Percentiles rank a stretch among this genome's conserved stretches.
Conservation (phyloP, 768 basidiomycete genomes). For the Russula olivacea region DNA sequence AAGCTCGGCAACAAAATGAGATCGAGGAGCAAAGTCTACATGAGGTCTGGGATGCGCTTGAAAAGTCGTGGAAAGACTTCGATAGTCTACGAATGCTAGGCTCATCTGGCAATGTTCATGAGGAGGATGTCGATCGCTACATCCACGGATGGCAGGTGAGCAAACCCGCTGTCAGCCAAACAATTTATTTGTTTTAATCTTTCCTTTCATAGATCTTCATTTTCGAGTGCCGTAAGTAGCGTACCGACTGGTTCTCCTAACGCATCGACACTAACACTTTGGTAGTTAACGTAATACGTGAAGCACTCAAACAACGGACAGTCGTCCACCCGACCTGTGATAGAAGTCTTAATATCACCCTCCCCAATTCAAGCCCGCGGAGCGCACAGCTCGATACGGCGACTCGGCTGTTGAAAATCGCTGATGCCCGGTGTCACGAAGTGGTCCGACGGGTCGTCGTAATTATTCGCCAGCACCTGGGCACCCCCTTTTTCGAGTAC, state of each 20-base stretch:
- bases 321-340: slow-evolving; percentile 28
- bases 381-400: slow-evolving; percentile 30
- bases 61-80: slow-evolving; percentile 79
- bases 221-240: slow-evolving; percentile 75
- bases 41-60: slow-evolving; percentile 81
- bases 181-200: slow-evolving; percentile 18
- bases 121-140: slow-evolving; percentile 58
- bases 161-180: slow-evolving; percentile 1
- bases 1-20: slow-evolving; percentile 53
- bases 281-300: slow-evolving; percentile 79
- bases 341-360: slow-evolving; percentile 19
- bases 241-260: slow-evolving; percentile 14
- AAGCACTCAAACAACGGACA: slow-evolving; percentile 64
- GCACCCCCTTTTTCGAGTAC: slow-evolving; percentile 64
- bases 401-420: slow-evolving; percentile 38
- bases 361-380: slow-evolving; percentile 24
- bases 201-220: slow-evolving; percentile 61
- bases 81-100: slow-evolving; percentile 50
- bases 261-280: slow-evolving; percentile 1
- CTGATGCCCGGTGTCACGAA: slow-evolving; percentile 40
- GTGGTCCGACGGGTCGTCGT: slow-evolving; percentile 43
- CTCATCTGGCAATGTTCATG: slow-evolving; percentile 37
- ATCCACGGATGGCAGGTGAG: slow-evolving; percentile 83
- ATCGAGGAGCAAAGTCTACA: slow-evolving; percentile 61
- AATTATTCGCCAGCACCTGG: slow-evolving; percentile 46